Conservation (phyloP, 2,329 filamentous ascomycete genomes). For the Diaporthe sp. region DNA sequence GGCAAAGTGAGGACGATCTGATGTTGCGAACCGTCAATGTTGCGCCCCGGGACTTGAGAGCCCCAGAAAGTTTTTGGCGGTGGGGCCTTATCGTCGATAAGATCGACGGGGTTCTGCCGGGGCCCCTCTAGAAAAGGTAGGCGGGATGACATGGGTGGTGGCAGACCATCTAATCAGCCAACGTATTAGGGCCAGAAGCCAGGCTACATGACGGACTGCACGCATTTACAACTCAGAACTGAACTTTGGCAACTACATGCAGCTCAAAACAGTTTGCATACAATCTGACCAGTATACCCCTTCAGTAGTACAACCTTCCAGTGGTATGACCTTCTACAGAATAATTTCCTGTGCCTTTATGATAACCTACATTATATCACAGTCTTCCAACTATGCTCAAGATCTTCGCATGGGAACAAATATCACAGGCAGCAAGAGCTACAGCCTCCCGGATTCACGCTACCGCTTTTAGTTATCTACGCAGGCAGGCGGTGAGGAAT, state of each 20-base stretch:
- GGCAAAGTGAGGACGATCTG: slow-evolving; percentile 1
- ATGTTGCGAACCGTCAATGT: slow-evolving; percentile 4
- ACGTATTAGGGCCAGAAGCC: neutral
- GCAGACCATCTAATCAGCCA: neutral
- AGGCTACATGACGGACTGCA: neutral
- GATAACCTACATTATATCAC: neutral
- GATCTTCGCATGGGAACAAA: neutral
- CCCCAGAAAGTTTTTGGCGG: slow-evolving; percentile 40
- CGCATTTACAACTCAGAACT: neutral
- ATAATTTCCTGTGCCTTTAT: neutral
- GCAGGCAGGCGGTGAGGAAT: neutral
- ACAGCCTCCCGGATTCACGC: neutral
- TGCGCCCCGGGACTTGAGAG: slow-evolving; percentile 12
- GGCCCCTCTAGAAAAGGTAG: neutral
- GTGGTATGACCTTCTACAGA: neutral
- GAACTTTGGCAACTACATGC: neutral
- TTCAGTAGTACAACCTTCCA: neutral
- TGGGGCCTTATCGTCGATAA: slow-evolving; percentile 41
- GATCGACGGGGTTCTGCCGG: slow-evolving; percentile 21
- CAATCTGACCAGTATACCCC: neutral
- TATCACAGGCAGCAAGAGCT: neutral
- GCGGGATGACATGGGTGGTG: neutral
- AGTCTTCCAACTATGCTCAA: neutral
- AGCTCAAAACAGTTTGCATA: neutral
- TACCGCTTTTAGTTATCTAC: no score